Percentiles rank a stretch among this genome's conserved stretches.
Evolutionary conservation across 495 filamentous ascomycete genomes (phyloP).

Genomic region (Xylaria intraflava): DNA sequence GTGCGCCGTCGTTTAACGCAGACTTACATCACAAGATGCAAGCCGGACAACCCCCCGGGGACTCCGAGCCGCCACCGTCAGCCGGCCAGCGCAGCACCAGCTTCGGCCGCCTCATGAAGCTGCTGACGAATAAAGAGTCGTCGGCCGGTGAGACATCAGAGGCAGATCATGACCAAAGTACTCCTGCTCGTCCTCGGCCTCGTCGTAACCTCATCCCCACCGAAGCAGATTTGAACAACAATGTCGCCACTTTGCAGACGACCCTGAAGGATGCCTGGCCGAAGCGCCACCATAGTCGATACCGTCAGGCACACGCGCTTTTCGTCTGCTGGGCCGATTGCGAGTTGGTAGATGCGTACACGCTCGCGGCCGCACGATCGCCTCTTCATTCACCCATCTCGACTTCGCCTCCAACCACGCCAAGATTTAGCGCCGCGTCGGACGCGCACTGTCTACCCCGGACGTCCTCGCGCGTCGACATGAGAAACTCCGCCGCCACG

Average conservation of each 20-base stretch:
- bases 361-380: not conserved
- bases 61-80: not conserved
- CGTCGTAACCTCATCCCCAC: not conserved
- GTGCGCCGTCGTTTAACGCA: too few species aligned
- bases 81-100: not conserved
- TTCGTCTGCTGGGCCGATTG: slow-evolving; percentile 10
- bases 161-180: not conserved
- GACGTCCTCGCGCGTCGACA: not conserved
- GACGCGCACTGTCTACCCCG: not conserved
- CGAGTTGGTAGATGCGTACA: not conserved
- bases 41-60: not conserved
- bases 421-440: not conserved
- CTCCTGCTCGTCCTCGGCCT: not conserved
- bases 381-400: not conserved
- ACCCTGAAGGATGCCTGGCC: not conserved
- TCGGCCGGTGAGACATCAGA: not conserved
- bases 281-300: not conserved
- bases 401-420: not conserved
- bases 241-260: not conserved
- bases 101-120: not conserved
- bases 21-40: not conserved
- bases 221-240: not conserved
- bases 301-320: not conserved
- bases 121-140: not conserved
- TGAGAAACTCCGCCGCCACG: not conserved